Evolutionary conservation across 495 filamentous ascomycete genomes (phyloP), one percentile per base, ranked within the genome.

Genomic region (Penicillium canariense): DNA sequence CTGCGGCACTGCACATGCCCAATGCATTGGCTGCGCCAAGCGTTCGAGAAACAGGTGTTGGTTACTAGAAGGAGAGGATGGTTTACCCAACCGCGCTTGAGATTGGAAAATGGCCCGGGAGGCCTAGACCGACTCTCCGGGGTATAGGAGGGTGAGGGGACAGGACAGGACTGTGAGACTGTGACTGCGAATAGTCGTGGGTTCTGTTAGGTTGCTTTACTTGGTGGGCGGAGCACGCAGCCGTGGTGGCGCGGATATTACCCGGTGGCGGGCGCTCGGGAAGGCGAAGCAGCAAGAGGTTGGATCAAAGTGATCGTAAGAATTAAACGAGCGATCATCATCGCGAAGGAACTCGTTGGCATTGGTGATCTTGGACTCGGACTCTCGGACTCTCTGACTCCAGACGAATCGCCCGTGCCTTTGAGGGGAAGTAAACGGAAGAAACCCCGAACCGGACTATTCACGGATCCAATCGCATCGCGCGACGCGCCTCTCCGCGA

Each of bases 31-130:
- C 9, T 22, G 51, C 50, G 49, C 48, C 52, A 56, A 57, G 35
- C 26, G 35, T 63, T 60, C 56, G 50, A 47, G 53, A 60, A 60
- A 28, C 15, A 27, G 27, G 3, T 20, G 7, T 5, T 46, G n/a
- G 28, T 17, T 28, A 23, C 39, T 26, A 22, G 14, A 17, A 6
- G 23, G n/a, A 12, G 4, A n/a, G 12, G 23, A 23, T 39, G 31
- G 48, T 39, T n/a, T 50, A 50, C 48, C 14, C 20, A 35, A 27
- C 48, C 38, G 48, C 34, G 48, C 32, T 10, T 15, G 23, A 14
- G 17, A 23, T 42, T 42, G 11, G 25, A 22, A 42, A 14, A 25
- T 23, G 20, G 8, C 20, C 12, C 5, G 5, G 12, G 11, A 17
- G 20, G 38, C n/a, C 20, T 5, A 25, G 11, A 5, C 38, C 25